Evolutionary conservation across 345 rosid genomes (phyloP).

Genomic region (Turnera subulata): DNA sequence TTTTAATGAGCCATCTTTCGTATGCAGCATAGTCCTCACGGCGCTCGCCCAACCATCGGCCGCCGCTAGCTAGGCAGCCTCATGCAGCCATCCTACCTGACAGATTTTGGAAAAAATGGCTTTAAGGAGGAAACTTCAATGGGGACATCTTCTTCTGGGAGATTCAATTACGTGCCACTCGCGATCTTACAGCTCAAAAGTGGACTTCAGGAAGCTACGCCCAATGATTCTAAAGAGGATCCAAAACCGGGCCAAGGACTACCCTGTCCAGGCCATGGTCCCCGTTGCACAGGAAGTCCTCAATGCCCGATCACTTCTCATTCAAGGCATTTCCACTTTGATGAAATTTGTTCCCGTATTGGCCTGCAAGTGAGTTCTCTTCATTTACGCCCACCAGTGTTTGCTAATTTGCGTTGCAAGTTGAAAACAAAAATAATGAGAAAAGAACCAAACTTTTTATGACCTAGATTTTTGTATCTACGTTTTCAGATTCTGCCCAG

Average conservation of each 20-base stretch:
- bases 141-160: conserved; percentile 7
- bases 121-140: not conserved
- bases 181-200: conserved; percentile 45
- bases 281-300: conserved; percentile 73
- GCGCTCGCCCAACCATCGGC: too few relatives aligned
- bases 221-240: conserved; percentile 80
- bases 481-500: conserved; percentile 66
- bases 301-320: conserved; percentile 43
- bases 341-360: conserved; percentile 49
- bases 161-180: not conserved
- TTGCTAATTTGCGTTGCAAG: not conserved
- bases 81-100: too few relatives aligned
- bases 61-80: too few relatives aligned
- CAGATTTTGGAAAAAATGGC: conserved; percentile 4
- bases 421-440: not conserved
- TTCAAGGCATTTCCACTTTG: conserved; percentile 54
- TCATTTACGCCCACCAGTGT: not conserved
- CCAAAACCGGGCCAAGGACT: conserved; percentile 60
- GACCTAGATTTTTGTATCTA: not conserved
- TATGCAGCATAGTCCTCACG: too few relatives aligned
- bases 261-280: conserved; percentile 51
- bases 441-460: not conserved
- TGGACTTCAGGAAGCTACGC: conserved; percentile 56
- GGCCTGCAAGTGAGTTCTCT: conserved; percentile 80
- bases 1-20: too few relatives aligned